Evolutionary conservation across 805 yeast genomes (phyloP).

Genomic region (Millerozyma miso): DNA sequence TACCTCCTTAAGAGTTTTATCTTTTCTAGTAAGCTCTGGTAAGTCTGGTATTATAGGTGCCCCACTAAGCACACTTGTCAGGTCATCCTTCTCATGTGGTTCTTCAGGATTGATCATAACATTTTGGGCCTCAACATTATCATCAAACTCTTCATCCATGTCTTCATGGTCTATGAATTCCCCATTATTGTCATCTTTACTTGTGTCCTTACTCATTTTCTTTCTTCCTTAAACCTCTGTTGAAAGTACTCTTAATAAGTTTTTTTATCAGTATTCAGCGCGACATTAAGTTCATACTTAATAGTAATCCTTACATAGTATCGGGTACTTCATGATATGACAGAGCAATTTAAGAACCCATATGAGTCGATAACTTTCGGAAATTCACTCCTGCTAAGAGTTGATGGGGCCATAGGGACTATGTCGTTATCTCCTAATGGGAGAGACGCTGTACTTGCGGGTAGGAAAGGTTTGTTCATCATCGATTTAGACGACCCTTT

Average conservation of each 20-base stretch:
- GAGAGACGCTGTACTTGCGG: constrained; percentile 89
- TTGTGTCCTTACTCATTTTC: constrained; percentile 4
- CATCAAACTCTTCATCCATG: constrained; percentile 22
- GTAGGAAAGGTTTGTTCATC: constrained; percentile 73
- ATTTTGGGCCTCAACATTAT: constrained; percentile 12
- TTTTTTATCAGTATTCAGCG: background rate
- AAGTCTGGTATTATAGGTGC: constrained; percentile 39
- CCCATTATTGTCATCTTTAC: constrained; percentile 1
- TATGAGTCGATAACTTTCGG: constrained; percentile 62
- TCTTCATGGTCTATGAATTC: constrained; percentile 15
- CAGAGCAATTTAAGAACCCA: constrained; percentile 15
- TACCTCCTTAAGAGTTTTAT: constrained; percentile 78
- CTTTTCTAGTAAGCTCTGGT: constrained; percentile 71
- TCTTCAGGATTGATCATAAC: constrained; percentile 1
- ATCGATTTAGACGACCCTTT: constrained; percentile 96
- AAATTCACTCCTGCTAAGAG: constrained; percentile 74
- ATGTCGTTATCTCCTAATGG: constrained; percentile 88
- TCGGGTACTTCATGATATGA: constrained; percentile 2
- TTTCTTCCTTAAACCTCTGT: background rate
- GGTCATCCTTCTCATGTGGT: background rate
- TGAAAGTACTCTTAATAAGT: background rate
- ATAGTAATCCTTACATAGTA: background rate
- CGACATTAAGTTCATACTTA: background rate
- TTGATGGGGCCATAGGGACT: constrained; percentile 89
- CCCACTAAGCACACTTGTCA: background rate